Conservation (phyloP, 2,329 filamentous ascomycete species). For the Fusarium miscanthi region DNA sequence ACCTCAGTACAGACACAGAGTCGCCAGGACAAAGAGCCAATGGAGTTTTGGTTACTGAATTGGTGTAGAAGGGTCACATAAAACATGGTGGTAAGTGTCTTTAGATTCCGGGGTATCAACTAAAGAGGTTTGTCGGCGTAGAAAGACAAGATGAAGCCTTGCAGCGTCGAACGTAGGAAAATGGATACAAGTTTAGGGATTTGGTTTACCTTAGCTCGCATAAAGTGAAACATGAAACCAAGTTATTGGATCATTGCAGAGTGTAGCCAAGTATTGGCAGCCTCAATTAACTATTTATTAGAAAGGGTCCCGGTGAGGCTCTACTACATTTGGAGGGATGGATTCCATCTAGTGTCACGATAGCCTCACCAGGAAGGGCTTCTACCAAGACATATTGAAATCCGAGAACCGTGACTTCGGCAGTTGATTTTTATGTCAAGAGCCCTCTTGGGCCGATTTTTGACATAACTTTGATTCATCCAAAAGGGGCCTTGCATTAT, state of each 20-base stretch:
- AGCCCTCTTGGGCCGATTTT: not conserved
- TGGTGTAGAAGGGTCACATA: not conserved
- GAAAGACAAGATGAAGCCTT: not conserved
- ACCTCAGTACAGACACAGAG: not conserved
- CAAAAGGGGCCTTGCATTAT: slow-evolving; percentile 35
- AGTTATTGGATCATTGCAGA: not conserved
- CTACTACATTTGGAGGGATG: not conserved
- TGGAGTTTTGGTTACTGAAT: not conserved
- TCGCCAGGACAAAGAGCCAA: not conserved
- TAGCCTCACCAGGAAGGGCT: not conserved
- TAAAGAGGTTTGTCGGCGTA: not conserved
- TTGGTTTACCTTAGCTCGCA: not conserved
- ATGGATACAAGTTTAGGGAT: not conserved
- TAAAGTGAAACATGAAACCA: not conserved
- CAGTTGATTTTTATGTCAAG: slow-evolving; percentile 25
- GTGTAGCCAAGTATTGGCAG: not conserved
- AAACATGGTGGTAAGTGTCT: not conserved
- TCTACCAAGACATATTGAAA: not conserved
- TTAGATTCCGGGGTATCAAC: too few species aligned
- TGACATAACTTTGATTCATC: slow-evolving; percentile 16
- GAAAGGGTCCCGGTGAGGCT: not conserved
- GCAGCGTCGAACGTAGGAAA: not conserved
- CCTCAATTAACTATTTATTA: not conserved
- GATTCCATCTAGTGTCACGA: not conserved
- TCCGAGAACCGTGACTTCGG: not conserved